Percentiles rank a stretch among this genome's conserved stretches.
phyloP scores from a whole-genome alignment of 805 yeast species.

The Monosporozyma servazzii region DNA sequence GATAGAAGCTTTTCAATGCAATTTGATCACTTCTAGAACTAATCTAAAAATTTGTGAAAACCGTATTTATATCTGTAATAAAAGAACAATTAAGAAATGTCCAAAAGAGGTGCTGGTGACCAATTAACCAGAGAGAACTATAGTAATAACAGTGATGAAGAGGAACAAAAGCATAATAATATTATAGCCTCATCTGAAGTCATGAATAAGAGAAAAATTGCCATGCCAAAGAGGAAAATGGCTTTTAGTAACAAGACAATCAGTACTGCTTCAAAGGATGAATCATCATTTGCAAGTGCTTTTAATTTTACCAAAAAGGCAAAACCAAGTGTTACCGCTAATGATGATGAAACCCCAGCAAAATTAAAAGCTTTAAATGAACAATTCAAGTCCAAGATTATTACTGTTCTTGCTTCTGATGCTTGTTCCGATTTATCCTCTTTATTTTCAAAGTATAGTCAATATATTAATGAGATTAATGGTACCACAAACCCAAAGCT shows the following conservation, averaged over 20 bases:
- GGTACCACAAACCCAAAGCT: conserved; percentile 7
- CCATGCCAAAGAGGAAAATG: conserved; percentile 43
- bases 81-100: conserved; percentile 31
- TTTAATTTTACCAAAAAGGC: conserved; percentile 11
- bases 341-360: conserved; percentile 31
- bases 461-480: conserved; percentile 36
- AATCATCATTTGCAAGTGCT: conserved; percentile 13
- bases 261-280: conserved; percentile 5
- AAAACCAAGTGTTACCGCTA: not conserved
- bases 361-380: conserved; percentile 59
- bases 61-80: not conserved
- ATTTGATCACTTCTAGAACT: no score
- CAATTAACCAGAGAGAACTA: conserved; percentile 53
- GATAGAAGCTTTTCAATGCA: no score
- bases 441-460: conserved; percentile 48
- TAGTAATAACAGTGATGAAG: conserved; percentile 30
- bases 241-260: conserved; percentile 7
- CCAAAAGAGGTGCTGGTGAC: conserved; percentile 57
- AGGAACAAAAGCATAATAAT: conserved; percentile 30
- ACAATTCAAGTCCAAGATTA: conserved; percentile 44
- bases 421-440: conserved; percentile 49
- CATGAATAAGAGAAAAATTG: conserved; percentile 61
- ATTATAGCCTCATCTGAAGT: conserved; percentile 57
- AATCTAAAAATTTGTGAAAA: not conserved
- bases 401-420: conserved; percentile 33